Base-by-base conservation (phyloP, 1,284 basidiomycete genomes). In the Leccinum solheimii region DNA sequence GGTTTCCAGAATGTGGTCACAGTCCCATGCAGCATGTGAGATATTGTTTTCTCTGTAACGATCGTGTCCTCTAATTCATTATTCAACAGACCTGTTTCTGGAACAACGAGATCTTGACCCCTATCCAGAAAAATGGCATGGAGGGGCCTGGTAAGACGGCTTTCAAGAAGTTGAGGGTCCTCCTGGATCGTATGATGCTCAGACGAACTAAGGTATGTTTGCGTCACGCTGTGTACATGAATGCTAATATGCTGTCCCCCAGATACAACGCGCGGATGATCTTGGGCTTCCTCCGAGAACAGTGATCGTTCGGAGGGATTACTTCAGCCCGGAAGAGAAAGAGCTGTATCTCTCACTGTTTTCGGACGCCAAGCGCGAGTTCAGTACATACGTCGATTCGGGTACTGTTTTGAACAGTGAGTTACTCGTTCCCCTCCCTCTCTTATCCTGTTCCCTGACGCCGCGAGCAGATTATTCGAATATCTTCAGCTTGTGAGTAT, bases 111-210 rank as follows among this genome's bases (percentile, higher is more conserved):
- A 96, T 98, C 64, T 79, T 98, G 60, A 94, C 94, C 0, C 96
- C 95, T 0, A 97, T 98, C 62, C 95, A 97, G 74, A 94, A 94
- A 73, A 75, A 86, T 63, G 91, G 86, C 36, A 86, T 91, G 81
- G 72, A 75, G 6, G 92, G 90, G 1, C 86, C 90, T 5, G 95
- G 95, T 6, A 81, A 83, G 64, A 76, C 76, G 3, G 95, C 94
- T 0, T 98, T 97, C 82, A 94, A 92, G 78, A 97, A 97, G 77
- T 81, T 97, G 66, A 92, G 88, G 69, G 85, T 94, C 54, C 79
- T 99, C 30, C 80, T 99, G 19, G 94, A 97, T 73, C 82, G 94
- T 61, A 94, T 99, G 92, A 99, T 99, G 97, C 83, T 99, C 55
- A 87, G 96, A 58, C 81, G 91, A 65, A 92, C 91, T 36, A 92